A percentile compares a stretch with the other conserved stretches of the same genome.
Evolutionary conservation across 352 stramenopile genomes (phyloP).

Genomic region (Phytophthora lateralis): DNA sequence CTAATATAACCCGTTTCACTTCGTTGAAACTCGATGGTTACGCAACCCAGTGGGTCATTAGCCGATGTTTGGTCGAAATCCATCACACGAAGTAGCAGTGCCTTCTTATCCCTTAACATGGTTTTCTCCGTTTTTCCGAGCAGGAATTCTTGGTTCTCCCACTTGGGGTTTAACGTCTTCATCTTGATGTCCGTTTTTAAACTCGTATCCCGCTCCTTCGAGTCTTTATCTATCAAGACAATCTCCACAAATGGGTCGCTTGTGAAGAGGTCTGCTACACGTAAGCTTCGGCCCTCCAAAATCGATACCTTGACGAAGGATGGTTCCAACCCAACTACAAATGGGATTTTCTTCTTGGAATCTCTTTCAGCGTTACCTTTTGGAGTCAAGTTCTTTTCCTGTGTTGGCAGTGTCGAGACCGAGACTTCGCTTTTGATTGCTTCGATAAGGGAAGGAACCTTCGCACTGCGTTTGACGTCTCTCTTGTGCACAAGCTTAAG

Average conservation of each 20-base stretch:
- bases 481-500: constrained; percentile 42
- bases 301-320: constrained; percentile 70
- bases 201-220: constrained; percentile 58
- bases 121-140: constrained; percentile 59
- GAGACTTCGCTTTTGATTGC: constrained; percentile 33
- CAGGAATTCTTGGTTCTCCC: constrained; percentile 73
- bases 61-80: constrained; percentile 56
- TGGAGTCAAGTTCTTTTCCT: constrained; percentile 4
- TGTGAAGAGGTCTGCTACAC: constrained; percentile 47
- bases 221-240: constrained; percentile 47
- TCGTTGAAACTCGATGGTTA: constrained; percentile 62
- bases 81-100: constrained; percentile 61
- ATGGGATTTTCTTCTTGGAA: constrained; percentile 16
- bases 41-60: constrained; percentile 62
- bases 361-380: constrained; percentile 7
- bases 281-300: constrained; percentile 60
- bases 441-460: constrained; percentile 35
- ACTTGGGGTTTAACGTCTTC: constrained; percentile 70
- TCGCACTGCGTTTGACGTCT: constrained; percentile 46
- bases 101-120: constrained; percentile 63
- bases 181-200: constrained; percentile 73
- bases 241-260: constrained; percentile 73
- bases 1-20: constrained; percentile 52
- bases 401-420: constrained; percentile 2
- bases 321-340: constrained; percentile 36